A percentile compares a stretch with the other conserved stretches of the same genome.
phyloP scores from a whole-genome alignment of 1,139 yeast genomes.

The Candida labiduridarum region DNA sequence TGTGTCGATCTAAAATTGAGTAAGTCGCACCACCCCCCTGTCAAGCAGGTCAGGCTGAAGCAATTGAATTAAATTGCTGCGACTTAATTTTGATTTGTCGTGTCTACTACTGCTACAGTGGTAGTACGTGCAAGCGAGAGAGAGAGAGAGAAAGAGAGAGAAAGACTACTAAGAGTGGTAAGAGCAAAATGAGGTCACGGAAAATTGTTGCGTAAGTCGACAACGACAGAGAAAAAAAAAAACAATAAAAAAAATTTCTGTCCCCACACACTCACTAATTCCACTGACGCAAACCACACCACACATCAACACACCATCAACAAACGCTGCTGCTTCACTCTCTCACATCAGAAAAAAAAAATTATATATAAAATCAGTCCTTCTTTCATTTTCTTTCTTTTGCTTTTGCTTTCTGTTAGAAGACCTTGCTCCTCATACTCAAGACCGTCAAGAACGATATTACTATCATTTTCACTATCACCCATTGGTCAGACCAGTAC shows the following conservation, averaged over 20 bases:
- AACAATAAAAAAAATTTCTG: background rate
- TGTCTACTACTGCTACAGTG: too few relatives aligned
- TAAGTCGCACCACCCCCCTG: too few relatives aligned
- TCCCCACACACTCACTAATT: background rate
- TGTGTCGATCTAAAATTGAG: too few relatives aligned
- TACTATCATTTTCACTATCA: too few relatives aligned
- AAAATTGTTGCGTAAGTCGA: background rate
- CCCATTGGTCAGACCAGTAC: too few relatives aligned
- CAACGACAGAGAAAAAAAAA: background rate
- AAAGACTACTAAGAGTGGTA: background rate
- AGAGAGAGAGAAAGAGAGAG: slow-evolving; percentile 1
- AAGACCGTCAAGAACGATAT: too few relatives aligned
- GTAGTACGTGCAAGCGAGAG: background rate
- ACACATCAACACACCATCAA: background rate
- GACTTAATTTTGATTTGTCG: too few relatives aligned
- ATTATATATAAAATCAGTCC: background rate
- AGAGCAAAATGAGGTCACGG: slow-evolving; percentile 1
- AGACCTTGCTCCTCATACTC: background rate
- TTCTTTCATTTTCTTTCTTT: background rate
- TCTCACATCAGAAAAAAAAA: background rate
- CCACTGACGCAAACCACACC: background rate
- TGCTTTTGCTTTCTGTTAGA: background rate
- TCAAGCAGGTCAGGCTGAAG: too few relatives aligned
- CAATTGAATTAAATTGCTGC: too few relatives aligned
- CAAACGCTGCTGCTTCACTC: too few relatives aligned